Base-by-base conservation (phyloP, 2,329 filamentous ascomycete species). In the Coniella lustricola region DNA sequence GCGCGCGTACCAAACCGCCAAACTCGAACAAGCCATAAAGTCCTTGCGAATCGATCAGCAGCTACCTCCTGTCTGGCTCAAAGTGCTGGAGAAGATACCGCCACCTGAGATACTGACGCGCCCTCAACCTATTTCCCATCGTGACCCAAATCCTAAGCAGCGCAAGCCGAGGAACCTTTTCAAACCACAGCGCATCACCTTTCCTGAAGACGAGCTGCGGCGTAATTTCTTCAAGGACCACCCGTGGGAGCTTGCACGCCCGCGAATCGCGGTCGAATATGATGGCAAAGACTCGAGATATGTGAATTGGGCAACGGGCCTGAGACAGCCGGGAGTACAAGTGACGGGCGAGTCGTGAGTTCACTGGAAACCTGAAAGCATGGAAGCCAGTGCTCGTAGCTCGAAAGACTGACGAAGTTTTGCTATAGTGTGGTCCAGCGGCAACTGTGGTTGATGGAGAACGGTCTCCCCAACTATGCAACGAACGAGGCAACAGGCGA, bases 171-270 rank as follows among this genome's bases (percentile, higher is more conserved):
- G 81, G 67, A 81, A 82, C 57, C 71, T 95, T 59, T 97, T 90
- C 73, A 81, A 83, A 58, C 93, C 93, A 1, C 79, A 90, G 55
- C 69, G 73, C 50, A 83, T 98, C 55, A 71, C 70, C 46, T 96
- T 93, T 64, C 80, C 85, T 52, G 93, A 98, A 66, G 93, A 98
- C 67, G 68, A 71, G 52, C 74, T 98, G 60, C 84, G 93, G 55
- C 74, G 70, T 57, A 80, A 83, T 22, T 98, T 97, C 71, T 98
- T 87, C 72, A 81, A 77, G 61, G 91, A 98, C 66, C 93, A 98
- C 64, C 93, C 93, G 4, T 98, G 93, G 93, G 93, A 98, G 69
- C 72, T 98, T 62, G 93, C 93, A 16, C 78, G 91, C 54, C 93
- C 93, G 47, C 78, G 88, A 57, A 75, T 95, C 50, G 73, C 98